phyloP scores from a whole-genome alignment of 345 rosid species.

The Turnera subulata region DNA sequence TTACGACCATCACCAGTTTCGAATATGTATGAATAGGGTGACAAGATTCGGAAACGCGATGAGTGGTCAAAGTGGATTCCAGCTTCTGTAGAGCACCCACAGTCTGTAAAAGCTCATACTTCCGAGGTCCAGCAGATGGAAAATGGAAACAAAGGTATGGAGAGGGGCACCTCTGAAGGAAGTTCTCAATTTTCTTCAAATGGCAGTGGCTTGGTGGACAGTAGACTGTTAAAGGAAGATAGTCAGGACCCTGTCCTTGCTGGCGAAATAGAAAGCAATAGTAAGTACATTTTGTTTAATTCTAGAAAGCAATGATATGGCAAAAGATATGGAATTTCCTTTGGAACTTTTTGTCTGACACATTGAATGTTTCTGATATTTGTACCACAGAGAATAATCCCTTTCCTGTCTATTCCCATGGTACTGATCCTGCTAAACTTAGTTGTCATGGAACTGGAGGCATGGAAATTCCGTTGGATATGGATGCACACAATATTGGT shows the following conservation, averaged over 20 bases:
- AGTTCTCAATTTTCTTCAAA: slow-evolving; percentile 11
- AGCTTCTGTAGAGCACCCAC: slow-evolving; percentile 19
- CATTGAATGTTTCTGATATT: slow-evolving; percentile 16
- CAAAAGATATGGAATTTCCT: slow-evolving; percentile 14
- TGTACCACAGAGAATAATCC: slow-evolving; percentile 12
- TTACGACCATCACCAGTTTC: slow-evolving; percentile 7
- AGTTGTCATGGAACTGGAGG: slow-evolving; percentile 21
- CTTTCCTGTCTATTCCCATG: slow-evolving; percentile 20
- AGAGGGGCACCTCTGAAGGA: slow-evolving; percentile 19
- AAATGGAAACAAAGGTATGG: slow-evolving; percentile 30
- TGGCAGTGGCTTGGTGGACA: slow-evolving; percentile 10
- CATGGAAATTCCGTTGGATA: slow-evolving; percentile 24
- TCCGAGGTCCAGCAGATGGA: slow-evolving; percentile 35
- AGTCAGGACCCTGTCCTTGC: too few relatives aligned
- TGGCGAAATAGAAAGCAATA: background rate
- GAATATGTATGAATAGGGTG: slow-evolving; percentile 47
- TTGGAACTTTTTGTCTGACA: slow-evolving; percentile 24
- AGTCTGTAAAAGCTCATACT: slow-evolving; percentile 28
- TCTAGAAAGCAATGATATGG: slow-evolving; percentile 17
- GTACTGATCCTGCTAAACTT: slow-evolving; percentile 33
- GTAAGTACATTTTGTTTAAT: slow-evolving; percentile 10
- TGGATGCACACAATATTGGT: slow-evolving; percentile 30
- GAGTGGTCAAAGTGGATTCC: slow-evolving; percentile 81
- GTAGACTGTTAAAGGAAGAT: slow-evolving; percentile 1
- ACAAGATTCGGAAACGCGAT: slow-evolving; percentile 65